These are phyloP conservation scores for Penicillium turbatum DNA, from an alignment of 495 filamentous ascomycete species.

Conservation along the genomic window DNA sequence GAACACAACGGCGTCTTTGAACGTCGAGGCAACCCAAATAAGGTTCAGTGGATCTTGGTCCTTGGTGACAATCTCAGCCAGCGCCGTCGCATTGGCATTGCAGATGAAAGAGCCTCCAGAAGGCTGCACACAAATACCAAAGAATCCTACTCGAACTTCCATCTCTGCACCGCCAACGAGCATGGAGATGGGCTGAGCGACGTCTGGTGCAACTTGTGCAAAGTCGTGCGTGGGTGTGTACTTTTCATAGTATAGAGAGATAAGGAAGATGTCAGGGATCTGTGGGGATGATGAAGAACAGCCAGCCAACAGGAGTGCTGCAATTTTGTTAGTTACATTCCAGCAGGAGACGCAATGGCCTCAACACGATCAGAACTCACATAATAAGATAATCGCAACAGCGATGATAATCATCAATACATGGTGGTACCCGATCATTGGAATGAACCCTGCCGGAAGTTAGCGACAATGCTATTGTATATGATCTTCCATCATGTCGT, in stretches of 20 bases:
- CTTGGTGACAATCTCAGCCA: slow-evolving; percentile 58
- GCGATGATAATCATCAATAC: slow-evolving; percentile 97
- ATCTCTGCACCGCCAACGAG: slow-evolving; percentile 60
- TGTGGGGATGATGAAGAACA: slow-evolving; percentile 66
- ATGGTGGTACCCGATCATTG: slow-evolving; percentile 97
- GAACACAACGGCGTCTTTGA: slow-evolving; percentile 68
- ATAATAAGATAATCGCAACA: slow-evolving; percentile 88
- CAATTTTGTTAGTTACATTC: slow-evolving; percentile 24
- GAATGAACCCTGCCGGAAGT: slow-evolving; percentile 65
- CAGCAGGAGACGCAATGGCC: background rate
- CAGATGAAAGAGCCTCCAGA: slow-evolving; percentile 62
- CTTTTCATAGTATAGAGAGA: slow-evolving; percentile 63
- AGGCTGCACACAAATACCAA: slow-evolving; percentile 63
- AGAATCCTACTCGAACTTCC: slow-evolving; percentile 69
- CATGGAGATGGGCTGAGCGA: slow-evolving; percentile 61
- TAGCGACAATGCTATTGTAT: slow-evolving; percentile 8
- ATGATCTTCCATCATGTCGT: background rate
- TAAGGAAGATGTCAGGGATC: slow-evolving; percentile 66
- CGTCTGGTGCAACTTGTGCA: slow-evolving; percentile 79
- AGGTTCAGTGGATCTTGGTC: slow-evolving; percentile 68
- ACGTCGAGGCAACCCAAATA: slow-evolving; percentile 69
- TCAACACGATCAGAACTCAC: slow-evolving; percentile 52
- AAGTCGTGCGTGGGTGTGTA: slow-evolving; percentile 60
- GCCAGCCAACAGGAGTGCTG: slow-evolving; percentile 63
- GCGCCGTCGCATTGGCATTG: slow-evolving; percentile 61